Base-by-base conservation (phyloP, 225 moss, liverwort and hornwort species). In the Physcomitrellopsis africana region DNA sequence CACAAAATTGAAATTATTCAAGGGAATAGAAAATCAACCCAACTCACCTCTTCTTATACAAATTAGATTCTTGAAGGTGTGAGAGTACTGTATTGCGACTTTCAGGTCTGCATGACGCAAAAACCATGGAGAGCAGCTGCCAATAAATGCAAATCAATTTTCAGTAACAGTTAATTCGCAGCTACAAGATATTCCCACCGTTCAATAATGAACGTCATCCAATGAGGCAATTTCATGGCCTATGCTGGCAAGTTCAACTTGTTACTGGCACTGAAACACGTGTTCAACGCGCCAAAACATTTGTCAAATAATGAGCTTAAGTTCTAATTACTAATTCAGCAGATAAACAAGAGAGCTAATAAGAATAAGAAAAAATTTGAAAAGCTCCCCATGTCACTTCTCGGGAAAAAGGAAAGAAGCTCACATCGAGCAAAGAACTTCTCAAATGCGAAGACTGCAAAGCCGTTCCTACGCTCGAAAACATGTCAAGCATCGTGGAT, bases 101-200 rank as follows among this genome's bases (percentile, higher is more conserved):
- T 65, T 78, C 86, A 60, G 81, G 65, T 73, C 79, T 76, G 73
- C 86, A 76, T 69, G 69, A 72, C 53, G 81, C 83, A 32, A 86
- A 86, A 53, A 58, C 73, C 69, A 86, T 57, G 59, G 86, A 76
- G 66, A 86, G 54, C 26, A 86, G 76, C 86, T 86, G 86, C 56
- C 52, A 76, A 72, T 14, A 65, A 10, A 61, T 68, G 51, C 66
- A 63, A 62, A 73, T 47, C 13, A 54, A 77, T 48, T 52, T 54
- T 11, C 1, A 49, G 60, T 51, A 58, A 80, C 23, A 69, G 45
- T 29, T 32, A 53, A 32, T 60, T 19, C 44, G 58, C 32, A 37
- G n/a, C 9, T 47, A 68, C 9, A 76, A 23, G 52, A 22, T 58
- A 13, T 65, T 63, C 61, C 29, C 24, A n/a, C 47, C 41, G 7